A percentile compares a stretch with the other conserved stretches of the same genome.
Evolutionary conservation across 768 basidiomycete genomes (phyloP).

Genomic region (Cubamyces sp.): DNA sequence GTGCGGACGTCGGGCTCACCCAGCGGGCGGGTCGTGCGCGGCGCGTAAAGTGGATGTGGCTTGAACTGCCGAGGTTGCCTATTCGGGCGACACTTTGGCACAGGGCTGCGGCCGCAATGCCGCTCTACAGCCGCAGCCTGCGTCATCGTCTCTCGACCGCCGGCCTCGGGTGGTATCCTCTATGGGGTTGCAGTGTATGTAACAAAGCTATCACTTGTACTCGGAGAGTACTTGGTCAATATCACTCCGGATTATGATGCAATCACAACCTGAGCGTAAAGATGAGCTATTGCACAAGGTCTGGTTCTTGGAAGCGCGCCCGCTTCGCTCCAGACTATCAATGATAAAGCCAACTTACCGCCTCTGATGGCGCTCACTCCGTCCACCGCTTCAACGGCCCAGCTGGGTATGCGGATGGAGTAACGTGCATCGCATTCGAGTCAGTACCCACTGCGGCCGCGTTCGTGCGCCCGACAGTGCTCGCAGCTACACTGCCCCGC

Average conservation of each 20-base stretch:
- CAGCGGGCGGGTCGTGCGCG: neutral
- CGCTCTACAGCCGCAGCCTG: neutral
- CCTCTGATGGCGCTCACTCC: neutral
- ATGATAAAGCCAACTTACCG: neutral
- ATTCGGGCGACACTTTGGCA: neutral
- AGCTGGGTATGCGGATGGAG: neutral
- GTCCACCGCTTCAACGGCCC: constrained; percentile 2
- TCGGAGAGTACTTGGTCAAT: too few species aligned
- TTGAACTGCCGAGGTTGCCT: neutral
- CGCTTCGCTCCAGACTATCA: neutral
- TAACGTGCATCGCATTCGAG: constrained; percentile 8
- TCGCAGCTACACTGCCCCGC: constrained; percentile 9
- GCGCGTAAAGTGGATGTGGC: neutral
- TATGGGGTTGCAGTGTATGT: neutral
- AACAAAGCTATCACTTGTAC: too few species aligned
- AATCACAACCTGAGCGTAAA: neutral
- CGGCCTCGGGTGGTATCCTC: neutral
- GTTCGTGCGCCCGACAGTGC: neutral
- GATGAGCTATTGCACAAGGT: too few species aligned
- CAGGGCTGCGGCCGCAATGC: constrained; percentile 3
- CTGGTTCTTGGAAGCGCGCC: too few species aligned
- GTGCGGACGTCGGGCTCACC: neutral
- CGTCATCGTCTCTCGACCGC: neutral
- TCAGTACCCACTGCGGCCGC: constrained; percentile 5
- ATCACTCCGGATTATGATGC: too few species aligned